A percentile compares a stretch with the other conserved stretches of the same genome.
Conservation (phyloP, 805 yeast species). For the Ascoidea tarda region DNA sequence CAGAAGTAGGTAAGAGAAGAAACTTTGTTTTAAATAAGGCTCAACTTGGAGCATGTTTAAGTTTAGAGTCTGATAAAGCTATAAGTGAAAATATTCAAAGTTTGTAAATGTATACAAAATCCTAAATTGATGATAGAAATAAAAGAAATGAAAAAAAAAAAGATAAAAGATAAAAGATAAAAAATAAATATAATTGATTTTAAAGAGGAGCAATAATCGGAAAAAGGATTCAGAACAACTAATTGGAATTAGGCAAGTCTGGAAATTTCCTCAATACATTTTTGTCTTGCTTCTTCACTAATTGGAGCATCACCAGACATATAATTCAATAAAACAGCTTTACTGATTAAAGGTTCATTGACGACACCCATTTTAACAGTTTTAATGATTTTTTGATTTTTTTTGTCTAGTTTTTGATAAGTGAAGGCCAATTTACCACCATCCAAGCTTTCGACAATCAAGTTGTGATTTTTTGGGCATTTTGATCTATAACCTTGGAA, state of each 20-base stretch:
- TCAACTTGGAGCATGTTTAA: constrained; percentile 21
- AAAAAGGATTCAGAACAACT: background rate
- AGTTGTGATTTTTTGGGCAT: constrained; percentile 36
- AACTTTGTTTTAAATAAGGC: constrained; percentile 16
- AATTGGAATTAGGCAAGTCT: constrained; percentile 3
- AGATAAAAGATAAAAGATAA: too few relatives aligned
- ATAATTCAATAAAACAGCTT: constrained; percentile 47
- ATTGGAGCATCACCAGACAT: constrained; percentile 48
- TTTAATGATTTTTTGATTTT: constrained; percentile 7
- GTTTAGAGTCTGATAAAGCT: constrained; percentile 4
- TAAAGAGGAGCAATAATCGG: too few relatives aligned
- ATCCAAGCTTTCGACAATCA: constrained; percentile 25
- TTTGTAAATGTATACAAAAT: too few relatives aligned
- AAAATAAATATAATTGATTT: too few relatives aligned
- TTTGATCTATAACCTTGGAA: constrained; percentile 6
- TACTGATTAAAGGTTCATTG: constrained; percentile 33
- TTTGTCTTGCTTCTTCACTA: constrained; percentile 32
- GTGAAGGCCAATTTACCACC: constrained; percentile 14
- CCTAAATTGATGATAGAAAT: too few relatives aligned
- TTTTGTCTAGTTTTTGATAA: constrained; percentile 13
- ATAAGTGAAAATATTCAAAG: constrained; percentile 2
- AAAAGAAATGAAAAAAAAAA: too few relatives aligned
- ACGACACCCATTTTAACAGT: constrained; percentile 32
- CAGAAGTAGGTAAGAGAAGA: constrained; percentile 17
- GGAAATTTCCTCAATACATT: constrained; percentile 22